Evolutionary conservation across 371 early-diverging fungal species (phyloP).

Genomic region (Mucor racemosus): DNA sequence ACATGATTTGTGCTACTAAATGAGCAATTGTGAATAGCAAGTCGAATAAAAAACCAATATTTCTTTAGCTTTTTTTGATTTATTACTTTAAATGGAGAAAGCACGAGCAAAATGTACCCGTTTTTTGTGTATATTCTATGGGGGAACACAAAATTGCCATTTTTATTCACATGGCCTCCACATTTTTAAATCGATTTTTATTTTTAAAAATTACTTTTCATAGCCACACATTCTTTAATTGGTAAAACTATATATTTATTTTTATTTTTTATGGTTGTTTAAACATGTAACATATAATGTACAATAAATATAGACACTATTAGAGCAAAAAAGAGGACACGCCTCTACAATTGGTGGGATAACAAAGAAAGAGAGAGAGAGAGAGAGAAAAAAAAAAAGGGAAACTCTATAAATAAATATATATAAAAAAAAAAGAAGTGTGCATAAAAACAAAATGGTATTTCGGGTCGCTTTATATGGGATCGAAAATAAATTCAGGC

Average conservation of each 20-base stretch:
- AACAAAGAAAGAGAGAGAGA: no score
- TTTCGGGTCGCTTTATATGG: background rate
- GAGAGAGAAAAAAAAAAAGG: background rate
- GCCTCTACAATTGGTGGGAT: background rate
- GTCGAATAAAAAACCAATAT: background rate
- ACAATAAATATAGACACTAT: background rate
- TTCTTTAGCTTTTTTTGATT: background rate
- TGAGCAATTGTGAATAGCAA: background rate
- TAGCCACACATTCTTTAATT: background rate
- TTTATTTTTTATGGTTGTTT: no score
- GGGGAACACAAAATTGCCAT: background rate
- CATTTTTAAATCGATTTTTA: background rate
- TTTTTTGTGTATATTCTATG: background rate
- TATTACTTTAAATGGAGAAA: constrained; percentile 16
- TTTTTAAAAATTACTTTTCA: background rate
- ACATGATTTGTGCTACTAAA: background rate
- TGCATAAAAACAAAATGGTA: background rate
- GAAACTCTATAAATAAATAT: background rate
- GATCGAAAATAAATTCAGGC: constrained; percentile 1
- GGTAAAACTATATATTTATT: background rate
- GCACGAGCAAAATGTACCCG: constrained; percentile 11
- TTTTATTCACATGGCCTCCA: constrained; percentile 20
- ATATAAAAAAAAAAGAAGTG: background rate
- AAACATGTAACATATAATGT: background rate
- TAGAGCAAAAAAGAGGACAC: background rate